Percentiles rank a stretch among this genome's conserved stretches.
Evolutionary conservation across 106 monocot genomes (phyloP).

Genomic region (Vanilla planifolia): DNA sequence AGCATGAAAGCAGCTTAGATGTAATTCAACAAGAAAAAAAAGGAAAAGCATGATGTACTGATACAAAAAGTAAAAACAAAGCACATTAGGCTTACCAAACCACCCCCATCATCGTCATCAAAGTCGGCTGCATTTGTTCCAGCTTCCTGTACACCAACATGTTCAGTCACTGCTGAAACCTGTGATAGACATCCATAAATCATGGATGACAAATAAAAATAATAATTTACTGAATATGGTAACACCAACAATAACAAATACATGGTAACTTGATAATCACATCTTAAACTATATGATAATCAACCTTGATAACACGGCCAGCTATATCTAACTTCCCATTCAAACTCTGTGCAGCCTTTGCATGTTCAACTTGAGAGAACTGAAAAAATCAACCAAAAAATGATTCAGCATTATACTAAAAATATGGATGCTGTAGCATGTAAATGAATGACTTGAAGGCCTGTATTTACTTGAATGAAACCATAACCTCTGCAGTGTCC

Average conservation of each 20-base stretch:
- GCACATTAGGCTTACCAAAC: slow-evolving; percentile 76
- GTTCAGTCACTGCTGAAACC: slow-evolving; percentile 79
- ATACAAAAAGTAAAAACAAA: too few species aligned
- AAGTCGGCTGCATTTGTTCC: slow-evolving; percentile 61
- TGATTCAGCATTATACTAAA: not conserved
- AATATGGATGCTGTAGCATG: too few species aligned
- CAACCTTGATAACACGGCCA: slow-evolving; percentile 65
- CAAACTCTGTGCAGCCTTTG: slow-evolving; percentile 68
- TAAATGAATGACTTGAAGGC: too few species aligned
- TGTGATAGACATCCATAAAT: slow-evolving; percentile 16
- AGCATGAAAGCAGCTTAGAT: too few species aligned
- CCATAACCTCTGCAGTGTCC: slow-evolving; percentile 88
- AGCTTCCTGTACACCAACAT: slow-evolving; percentile 46
- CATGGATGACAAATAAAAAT: not conserved
- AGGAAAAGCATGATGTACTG: too few species aligned
- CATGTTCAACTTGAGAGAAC: slow-evolving; percentile 70
- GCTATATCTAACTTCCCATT: slow-evolving; percentile 84
- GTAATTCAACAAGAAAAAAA: too few species aligned
- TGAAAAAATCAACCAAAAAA: slow-evolving; percentile 4
- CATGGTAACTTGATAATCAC: too few species aligned
- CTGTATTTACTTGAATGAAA: slow-evolving; percentile 63
- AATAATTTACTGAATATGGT: not conserved
- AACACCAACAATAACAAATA: not conserved
- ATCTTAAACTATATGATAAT: not conserved
- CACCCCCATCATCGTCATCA: slow-evolving; percentile 92